phyloP scores from a whole-genome alignment of 2,329 filamentous ascomycete genomes.

The Aureobasidium sp. region DNA sequence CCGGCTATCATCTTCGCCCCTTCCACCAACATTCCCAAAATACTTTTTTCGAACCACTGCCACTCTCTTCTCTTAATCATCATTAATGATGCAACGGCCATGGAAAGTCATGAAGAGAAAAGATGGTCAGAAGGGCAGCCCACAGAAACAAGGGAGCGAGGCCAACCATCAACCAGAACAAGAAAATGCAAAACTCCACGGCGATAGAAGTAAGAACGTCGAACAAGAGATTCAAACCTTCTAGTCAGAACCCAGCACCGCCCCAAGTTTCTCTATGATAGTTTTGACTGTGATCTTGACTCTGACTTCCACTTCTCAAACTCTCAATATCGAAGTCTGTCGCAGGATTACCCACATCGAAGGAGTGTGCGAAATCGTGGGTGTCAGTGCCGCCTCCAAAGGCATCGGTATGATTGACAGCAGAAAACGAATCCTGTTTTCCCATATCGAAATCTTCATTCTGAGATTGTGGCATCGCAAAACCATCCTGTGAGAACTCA shows the following conservation, averaged over 20 bases:
- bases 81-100: too few relatives aligned
- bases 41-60: too few relatives aligned
- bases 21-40: too few relatives aligned
- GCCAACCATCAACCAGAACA: too few relatives aligned
- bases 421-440: neutral
- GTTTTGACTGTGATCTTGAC: neutral
- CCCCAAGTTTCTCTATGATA: neutral
- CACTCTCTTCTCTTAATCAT: too few relatives aligned
- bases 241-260: neutral
- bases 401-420: neutral
- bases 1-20: too few relatives aligned
- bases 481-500: neutral
- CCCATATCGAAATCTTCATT: neutral
- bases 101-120: too few relatives aligned
- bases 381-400: neutral
- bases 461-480: neutral
- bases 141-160: too few relatives aligned
- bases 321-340: neutral
- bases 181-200: too few relatives aligned
- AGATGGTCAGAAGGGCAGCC: too few relatives aligned
- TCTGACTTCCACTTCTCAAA: neutral
- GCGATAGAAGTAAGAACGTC: too few relatives aligned
- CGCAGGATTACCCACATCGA: neutral
- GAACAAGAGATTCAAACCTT: too few relatives aligned
- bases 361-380: conserved; percentile 1